Percentiles rank a stretch among this genome's conserved stretches.
Conservation (phyloP, 805 yeast species). For the Yarrowia sp. region DNA sequence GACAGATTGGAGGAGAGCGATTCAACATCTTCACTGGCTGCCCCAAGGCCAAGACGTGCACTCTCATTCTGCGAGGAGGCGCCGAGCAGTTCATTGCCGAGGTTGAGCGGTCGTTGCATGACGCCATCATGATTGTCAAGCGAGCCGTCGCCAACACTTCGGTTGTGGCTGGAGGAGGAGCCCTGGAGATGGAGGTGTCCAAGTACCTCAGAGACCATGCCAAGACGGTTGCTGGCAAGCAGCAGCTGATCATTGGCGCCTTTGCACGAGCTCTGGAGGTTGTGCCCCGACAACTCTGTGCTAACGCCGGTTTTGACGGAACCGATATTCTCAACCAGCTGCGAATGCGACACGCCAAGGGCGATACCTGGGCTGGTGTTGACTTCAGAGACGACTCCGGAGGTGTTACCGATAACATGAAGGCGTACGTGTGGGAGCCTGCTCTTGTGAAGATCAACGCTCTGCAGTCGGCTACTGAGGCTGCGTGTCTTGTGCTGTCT, state of each 20-base stretch:
- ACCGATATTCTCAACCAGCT: conserved; percentile 88
- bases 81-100: conserved; percentile 98
- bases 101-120: conserved; percentile 95
- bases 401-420: conserved; percentile 65
- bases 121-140: conserved; percentile 97
- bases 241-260: conserved; percentile 87
- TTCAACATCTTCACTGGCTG: conserved; percentile 92
- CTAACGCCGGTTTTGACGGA: conserved; percentile 98
- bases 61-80: conserved; percentile 91
- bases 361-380: conserved; percentile 88
- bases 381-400: conserved; percentile 58
- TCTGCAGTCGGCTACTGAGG: conserved; percentile 93
- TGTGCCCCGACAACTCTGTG: conserved; percentile 96
- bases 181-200: conserved; percentile 95
- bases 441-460: conserved; percentile 91
- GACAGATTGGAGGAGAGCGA: conserved; percentile 94
- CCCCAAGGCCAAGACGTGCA: conserved; percentile 89
- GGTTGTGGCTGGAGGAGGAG: conserved; percentile 99
- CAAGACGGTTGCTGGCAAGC: conserved; percentile 88
- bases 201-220: conserved; percentile 83
- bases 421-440: conserved; percentile 95
- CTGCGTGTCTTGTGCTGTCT: conserved; percentile 87
- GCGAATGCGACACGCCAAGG: conserved; percentile 92
- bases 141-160: conserved; percentile 83
- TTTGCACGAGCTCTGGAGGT: conserved; percentile 94